Evolutionary conservation across 768 basidiomycete species (phyloP).

Genomic region (Suillus tomentosus): DNA sequence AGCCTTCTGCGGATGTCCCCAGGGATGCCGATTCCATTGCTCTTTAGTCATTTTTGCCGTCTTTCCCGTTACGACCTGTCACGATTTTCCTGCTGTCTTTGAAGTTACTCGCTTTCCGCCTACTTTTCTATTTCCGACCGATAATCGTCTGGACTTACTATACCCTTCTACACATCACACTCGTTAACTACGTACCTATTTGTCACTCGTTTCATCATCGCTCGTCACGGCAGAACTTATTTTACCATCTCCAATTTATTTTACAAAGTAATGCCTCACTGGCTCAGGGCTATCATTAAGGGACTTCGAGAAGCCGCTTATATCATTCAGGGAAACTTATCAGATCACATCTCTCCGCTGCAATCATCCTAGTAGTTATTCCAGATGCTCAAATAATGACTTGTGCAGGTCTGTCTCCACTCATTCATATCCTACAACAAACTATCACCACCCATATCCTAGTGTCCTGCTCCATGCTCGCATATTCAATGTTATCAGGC

Average conservation of each 20-base stretch:
- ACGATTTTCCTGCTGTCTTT: not conserved
- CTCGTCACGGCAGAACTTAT: not conserved
- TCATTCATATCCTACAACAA: not conserved
- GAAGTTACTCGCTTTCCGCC: not conserved
- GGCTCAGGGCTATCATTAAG: not conserved
- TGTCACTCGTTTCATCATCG: constrained; percentile 1
- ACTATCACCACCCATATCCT: not conserved
- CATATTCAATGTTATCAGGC: not conserved
- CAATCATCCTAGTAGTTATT: not conserved
- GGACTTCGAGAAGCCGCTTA: not conserved
- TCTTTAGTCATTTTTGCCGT: not conserved
- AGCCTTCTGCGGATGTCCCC: constrained; percentile 9
- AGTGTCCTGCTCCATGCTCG: not conserved
- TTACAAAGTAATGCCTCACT: not conserved
- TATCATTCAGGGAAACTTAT: not conserved
- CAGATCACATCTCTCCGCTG: not conserved
- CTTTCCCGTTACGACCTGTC: not conserved
- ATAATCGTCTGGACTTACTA: not conserved
- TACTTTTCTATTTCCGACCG: not conserved
- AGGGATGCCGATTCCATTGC: constrained; percentile 5
- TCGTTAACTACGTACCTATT: not conserved
- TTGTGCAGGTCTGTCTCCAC: not conserved
- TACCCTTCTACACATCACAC: not conserved
- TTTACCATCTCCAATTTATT: not conserved
- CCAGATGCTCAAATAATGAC: not conserved